Percentiles rank a stretch among this genome's conserved stretches.
These are phyloP conservation scores for Mollisiaceae sp. DNA, from an alignment of 2,329 filamentous ascomycete species.

Conservation along the genomic window DNA sequence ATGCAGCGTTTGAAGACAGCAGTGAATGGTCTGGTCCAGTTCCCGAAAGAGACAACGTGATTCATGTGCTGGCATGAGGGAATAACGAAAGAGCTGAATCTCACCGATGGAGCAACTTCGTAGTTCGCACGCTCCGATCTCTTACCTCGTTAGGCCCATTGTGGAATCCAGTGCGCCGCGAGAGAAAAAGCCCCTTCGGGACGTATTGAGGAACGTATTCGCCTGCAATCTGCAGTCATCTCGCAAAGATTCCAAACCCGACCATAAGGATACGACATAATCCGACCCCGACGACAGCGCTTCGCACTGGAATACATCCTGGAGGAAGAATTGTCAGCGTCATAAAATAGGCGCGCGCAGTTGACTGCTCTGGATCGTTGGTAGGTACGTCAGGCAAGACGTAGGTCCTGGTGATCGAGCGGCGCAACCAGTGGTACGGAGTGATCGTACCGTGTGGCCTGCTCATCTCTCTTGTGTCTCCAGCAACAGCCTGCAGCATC, in stretches of 20 bases:
- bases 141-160: neutral
- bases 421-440: too few species aligned
- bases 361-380: too few species aligned
- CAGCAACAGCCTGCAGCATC: too few species aligned
- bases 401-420: too few species aligned
- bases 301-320: too few species aligned
- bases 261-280: too few species aligned
- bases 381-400: too few species aligned
- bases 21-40: neutral
- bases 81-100: neutral
- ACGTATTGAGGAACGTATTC: neutral
- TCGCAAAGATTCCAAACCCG: neutral
- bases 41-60: neutral
- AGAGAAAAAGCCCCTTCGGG: neutral
- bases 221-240: neutral
- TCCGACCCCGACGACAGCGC: too few species aligned
- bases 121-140: neutral
- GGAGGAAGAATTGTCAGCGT: too few species aligned
- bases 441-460: too few species aligned
- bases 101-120: neutral
- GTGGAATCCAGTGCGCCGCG: neutral
- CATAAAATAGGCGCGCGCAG: too few species aligned
- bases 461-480: neutral
- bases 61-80: neutral
- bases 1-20: neutral